Conservation (phyloP, 176 grass and related monocot species). For the Ananas comosus region DNA sequence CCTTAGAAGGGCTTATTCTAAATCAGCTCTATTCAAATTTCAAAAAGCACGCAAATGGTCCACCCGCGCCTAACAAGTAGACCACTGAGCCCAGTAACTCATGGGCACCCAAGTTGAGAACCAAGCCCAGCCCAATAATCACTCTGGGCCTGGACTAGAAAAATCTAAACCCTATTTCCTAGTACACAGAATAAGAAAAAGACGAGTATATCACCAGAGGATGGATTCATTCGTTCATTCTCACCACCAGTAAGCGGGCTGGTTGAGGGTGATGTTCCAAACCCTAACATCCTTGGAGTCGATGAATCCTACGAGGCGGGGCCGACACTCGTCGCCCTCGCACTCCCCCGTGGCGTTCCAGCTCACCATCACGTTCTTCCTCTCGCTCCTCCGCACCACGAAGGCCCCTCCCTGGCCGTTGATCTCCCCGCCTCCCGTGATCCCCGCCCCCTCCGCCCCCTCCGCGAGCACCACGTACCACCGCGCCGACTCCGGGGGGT, state of each 20-base stretch:
- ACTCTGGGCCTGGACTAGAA: too few species aligned
- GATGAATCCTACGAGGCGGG: conserved; percentile 78
- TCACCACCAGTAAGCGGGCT: conserved; percentile 84
- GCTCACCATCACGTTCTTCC: conserved; percentile 98
- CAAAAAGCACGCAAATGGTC: too few species aligned
- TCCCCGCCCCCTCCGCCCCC: conserved; percentile 52
- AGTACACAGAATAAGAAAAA: neutral
- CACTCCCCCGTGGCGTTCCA: conserved; percentile 83
- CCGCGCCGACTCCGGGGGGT: conserved; percentile 43
- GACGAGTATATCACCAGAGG: conserved; percentile 1
- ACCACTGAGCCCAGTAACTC: too few species aligned
- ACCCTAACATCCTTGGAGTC: conserved; percentile 65
- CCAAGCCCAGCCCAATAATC: too few species aligned
- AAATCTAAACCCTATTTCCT: too few species aligned
- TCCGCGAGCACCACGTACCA: conserved; percentile 94
- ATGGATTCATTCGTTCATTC: neutral
- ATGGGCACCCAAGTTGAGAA: too few species aligned
- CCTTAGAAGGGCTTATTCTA: too few species aligned
- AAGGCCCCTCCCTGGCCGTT: conserved; percentile 81
- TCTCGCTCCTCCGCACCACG: conserved; percentile 41
- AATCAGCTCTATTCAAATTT: too few species aligned
- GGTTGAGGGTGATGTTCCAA: conserved; percentile 63
- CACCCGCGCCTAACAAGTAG: too few species aligned
- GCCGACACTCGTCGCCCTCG: conserved; percentile 65
- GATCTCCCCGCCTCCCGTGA: conserved; percentile 83